Percentiles rank a stretch among this genome's conserved stretches.
Conservation (phyloP, 768 basidiomycete species). For the Psilocybe azurescens region DNA sequence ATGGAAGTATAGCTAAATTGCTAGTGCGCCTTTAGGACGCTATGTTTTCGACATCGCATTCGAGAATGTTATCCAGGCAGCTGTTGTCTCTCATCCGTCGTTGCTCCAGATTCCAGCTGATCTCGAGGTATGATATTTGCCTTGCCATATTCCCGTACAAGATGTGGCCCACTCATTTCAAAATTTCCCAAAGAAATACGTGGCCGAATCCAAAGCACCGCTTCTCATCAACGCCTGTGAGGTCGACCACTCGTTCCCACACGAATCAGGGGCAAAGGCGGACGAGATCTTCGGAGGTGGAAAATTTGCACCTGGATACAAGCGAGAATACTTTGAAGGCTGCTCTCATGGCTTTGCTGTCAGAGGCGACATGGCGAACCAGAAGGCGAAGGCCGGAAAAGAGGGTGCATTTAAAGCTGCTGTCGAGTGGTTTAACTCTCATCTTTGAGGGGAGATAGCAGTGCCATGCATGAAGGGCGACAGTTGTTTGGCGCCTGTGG, state of each 20-base stretch:
- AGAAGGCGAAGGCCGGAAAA: slow-evolving; percentile 60
- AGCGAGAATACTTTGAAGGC: slow-evolving; percentile 47
- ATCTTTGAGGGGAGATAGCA: not conserved
- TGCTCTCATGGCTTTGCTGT: slow-evolving; percentile 59
- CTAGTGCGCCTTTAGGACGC: slow-evolving; percentile 27
- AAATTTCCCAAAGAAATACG: slow-evolving; percentile 45
- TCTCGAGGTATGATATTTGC: slow-evolving; percentile 46
- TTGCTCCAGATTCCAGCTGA: slow-evolving; percentile 22
- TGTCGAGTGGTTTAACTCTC: slow-evolving; percentile 52
- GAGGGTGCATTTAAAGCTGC: slow-evolving; percentile 63
- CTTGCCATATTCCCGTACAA: slow-evolving; percentile 47
- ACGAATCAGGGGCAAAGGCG: slow-evolving; percentile 44
- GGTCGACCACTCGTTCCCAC: slow-evolving; percentile 53
- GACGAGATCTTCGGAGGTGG: slow-evolving; percentile 53
- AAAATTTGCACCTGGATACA: slow-evolving; percentile 53
- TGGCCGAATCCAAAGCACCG: slow-evolving; percentile 47
- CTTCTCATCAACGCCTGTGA: slow-evolving; percentile 72
- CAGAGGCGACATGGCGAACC: slow-evolving; percentile 49
- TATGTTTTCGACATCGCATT: slow-evolving; percentile 66
- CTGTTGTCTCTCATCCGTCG: slow-evolving; percentile 63
- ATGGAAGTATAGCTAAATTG: not conserved
- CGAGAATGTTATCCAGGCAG: slow-evolving; percentile 50
- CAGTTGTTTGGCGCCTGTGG: too few relatives aligned
- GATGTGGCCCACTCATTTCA: slow-evolving; percentile 37
- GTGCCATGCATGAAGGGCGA: too few relatives aligned